Conservation (phyloP, 1,284 basidiomycete genomes). For the Pterulicium gracile region DNA sequence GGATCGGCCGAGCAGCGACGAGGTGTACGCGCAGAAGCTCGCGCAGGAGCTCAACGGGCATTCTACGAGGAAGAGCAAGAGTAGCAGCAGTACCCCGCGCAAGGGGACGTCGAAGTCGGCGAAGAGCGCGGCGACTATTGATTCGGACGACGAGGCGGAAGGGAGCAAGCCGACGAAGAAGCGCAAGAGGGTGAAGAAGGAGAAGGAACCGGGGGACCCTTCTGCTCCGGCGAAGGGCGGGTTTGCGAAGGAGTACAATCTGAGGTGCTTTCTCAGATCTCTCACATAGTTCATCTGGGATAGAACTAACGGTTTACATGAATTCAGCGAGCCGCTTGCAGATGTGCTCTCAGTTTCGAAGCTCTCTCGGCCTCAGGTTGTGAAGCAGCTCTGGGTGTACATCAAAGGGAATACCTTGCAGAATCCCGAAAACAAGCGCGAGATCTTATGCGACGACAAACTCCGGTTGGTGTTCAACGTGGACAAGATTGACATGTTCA, state of each 20-base stretch:
- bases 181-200: slow-evolving; percentile 27
- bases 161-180: slow-evolving; percentile 17
- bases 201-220: slow-evolving; percentile 23
- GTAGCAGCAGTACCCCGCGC: slow-evolving; percentile 23
- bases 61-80: slow-evolving; percentile 31
- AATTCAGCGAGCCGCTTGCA: slow-evolving; percentile 48
- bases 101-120: slow-evolving; percentile 28
- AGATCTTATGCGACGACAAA: slow-evolving; percentile 71
- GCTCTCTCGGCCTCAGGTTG: slow-evolving; percentile 79
- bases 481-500: slow-evolving; percentile 79
- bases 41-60: slow-evolving; percentile 63
- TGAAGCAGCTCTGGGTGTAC: slow-evolving; percentile 79
- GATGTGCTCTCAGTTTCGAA: slow-evolving; percentile 45
- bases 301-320: too few relatives aligned
- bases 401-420: slow-evolving; percentile 73
- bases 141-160: slow-evolving; percentile 35
- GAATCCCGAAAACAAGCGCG: slow-evolving; percentile 69
- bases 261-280: slow-evolving; percentile 39
- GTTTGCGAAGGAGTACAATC: slow-evolving; percentile 66
- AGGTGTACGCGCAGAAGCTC: slow-evolving; percentile 58
- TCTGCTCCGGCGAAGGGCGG: slow-evolving; percentile 45
- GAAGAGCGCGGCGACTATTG: slow-evolving; percentile 46
- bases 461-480: slow-evolving; percentile 63
- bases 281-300: slow-evolving; percentile 7
- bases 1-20: slow-evolving; percentile 33